phyloP scores from a whole-genome alignment of 129 eudicot species.

The Heracleum sosnowskyi region DNA sequence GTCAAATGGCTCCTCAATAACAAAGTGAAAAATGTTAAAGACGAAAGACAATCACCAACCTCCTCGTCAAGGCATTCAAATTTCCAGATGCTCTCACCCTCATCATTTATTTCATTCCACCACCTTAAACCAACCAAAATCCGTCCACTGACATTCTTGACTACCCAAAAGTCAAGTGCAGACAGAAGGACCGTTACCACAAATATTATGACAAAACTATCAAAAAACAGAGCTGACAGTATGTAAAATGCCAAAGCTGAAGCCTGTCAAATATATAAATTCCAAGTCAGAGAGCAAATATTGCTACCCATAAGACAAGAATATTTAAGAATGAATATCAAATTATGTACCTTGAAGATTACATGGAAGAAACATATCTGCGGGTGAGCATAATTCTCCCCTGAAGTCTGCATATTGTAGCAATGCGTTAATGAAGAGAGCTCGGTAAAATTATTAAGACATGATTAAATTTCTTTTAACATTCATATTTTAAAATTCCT shows the following conservation, averaged over 20 bases:
- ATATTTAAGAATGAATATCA: background rate
- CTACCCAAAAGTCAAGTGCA: constrained; percentile 99
- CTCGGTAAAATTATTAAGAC: too few species aligned
- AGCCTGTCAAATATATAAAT: constrained; percentile 42
- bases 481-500: too few species aligned
- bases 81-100: constrained; percentile 94
- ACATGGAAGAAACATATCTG: constrained; percentile 92
- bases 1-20: background rate
- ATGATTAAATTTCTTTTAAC: background rate
- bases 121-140: constrained; percentile 96
- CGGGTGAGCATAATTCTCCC: constrained; percentile 89
- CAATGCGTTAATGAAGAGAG: background rate
- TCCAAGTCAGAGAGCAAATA: background rate
- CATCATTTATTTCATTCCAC: constrained; percentile 99
- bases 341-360: constrained; percentile 71
- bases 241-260: constrained; percentile 95
- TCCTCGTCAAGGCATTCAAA: constrained; percentile 99
- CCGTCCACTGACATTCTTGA: constrained; percentile 98
- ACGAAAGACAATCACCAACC: constrained; percentile 32
- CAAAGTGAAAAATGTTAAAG: background rate
- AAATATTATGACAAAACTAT: constrained; percentile 82
- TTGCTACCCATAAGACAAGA: background rate
- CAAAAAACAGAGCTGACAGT: constrained; percentile 77
- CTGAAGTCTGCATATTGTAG: constrained; percentile 41
- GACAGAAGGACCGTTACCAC: constrained; percentile 90